Base-by-base conservation (phyloP, 2,329 filamentous ascomycete genomes). In the Diaporthe citrichinensis region DNA sequence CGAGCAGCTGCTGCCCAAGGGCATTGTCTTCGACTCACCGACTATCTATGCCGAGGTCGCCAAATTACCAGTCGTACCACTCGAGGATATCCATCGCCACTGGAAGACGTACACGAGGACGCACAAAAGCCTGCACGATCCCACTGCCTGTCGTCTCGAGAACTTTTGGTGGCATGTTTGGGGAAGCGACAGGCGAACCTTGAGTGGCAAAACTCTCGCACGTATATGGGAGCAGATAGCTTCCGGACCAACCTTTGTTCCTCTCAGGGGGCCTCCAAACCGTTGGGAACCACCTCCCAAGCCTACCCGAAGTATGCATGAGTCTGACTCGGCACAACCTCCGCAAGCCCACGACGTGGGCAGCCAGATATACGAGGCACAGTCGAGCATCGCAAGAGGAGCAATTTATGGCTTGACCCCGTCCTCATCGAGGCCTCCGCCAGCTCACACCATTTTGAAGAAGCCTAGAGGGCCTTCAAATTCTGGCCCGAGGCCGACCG, bases 131-230 rank as follows among this genome's bases (percentile, higher is more conserved):
- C 86, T 92, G 44, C 86, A 88, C 76, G 90, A 92, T 78, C 91
- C 91, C n/a, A 92, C 90, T 4, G 90, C 90, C 39, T 88, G 88
- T 75, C 89, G 91, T 25, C 83, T 92, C 28, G 91, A 92, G 80
- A 90, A 92, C 79, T 92, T 92, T 78, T 93, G 91, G 91, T 92
- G 90, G 88, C 90, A 92, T 79, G 89, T 92, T 72, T 90, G 90
- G 87, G 90, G 90, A 46, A 92, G 91, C 78, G 84, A 91, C 77
- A 85, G 88, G 39, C 86, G 88, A 46, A 81, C 86, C 72, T 84
- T 92, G 65, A 88, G 89, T 62, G 91, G 89, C 53, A 84, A 84
- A 46, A 86, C 86, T 17, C 84, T 92, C 61, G 90, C 91, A 74
- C 86, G 82, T 76, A 82, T 92, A 7, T 92, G 90, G 78, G 85